Conservation (phyloP, 1,284 basidiomycete genomes). For the Golubevia sp. region DNA sequence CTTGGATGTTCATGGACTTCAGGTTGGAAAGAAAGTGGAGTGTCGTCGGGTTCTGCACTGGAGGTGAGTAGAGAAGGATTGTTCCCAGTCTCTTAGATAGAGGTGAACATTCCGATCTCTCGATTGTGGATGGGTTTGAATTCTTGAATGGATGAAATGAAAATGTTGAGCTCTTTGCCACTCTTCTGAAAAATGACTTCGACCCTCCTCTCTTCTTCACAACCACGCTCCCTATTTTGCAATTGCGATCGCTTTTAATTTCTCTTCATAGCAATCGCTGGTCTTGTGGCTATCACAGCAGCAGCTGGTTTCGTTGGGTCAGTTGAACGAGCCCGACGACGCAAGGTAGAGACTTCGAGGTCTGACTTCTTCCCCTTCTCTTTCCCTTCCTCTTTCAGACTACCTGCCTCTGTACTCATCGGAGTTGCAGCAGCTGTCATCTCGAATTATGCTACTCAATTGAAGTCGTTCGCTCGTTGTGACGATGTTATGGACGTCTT, state of each 20-base stretch:
- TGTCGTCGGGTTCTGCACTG: conserved; percentile 46
- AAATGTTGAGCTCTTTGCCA: conserved; percentile 1
- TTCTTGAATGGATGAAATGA: conserved; percentile 1
- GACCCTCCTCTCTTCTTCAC: conserved; percentile 16
- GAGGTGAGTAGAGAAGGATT: conserved; percentile 34
- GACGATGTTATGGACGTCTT: conserved; percentile 73
- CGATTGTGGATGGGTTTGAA: conserved; percentile 10
- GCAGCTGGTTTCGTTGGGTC: conserved; percentile 64
- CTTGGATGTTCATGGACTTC: conserved; percentile 88
- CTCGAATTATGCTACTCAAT: conserved; percentile 84
- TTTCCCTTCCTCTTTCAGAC: conserved; percentile 57
- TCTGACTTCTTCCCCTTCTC: conserved; percentile 1
- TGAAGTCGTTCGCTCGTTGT: conserved; percentile 70
- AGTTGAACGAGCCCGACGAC: background rate
- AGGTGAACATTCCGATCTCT: too few species aligned
- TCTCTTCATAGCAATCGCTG: conserved; percentile 58
- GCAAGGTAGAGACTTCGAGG: background rate
- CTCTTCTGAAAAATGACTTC: too few species aligned
- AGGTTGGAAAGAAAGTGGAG: conserved; percentile 82
- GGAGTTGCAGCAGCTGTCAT: conserved; percentile 76
- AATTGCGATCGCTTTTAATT: conserved; percentile 77
- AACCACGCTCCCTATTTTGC: conserved; percentile 64
- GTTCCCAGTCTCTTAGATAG: conserved; percentile 35
- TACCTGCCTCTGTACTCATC: conserved; percentile 72
- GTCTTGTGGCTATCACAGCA: conserved; percentile 63